These are phyloP conservation scores for Aspergillus udagawae DNA, from an alignment of 2,329 filamentous ascomycete genomes.

Conservation along the genomic window DNA sequence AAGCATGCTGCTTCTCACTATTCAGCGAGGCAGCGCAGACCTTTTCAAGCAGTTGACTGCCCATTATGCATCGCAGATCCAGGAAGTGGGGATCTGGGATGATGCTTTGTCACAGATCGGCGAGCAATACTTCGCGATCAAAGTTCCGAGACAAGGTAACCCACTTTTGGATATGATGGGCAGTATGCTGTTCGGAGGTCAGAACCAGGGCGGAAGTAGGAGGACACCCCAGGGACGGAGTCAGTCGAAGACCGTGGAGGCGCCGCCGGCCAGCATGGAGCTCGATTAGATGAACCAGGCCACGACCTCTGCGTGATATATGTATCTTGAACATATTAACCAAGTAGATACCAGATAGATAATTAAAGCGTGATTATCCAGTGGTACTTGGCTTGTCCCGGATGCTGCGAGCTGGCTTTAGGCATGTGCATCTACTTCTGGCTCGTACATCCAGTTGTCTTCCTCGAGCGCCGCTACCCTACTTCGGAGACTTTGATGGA, in stretches of 20 bases:
- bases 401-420: slow-evolving; percentile 16
- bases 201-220: slow-evolving; percentile 36
- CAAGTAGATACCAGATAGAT: background rate
- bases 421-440: slow-evolving; percentile 50
- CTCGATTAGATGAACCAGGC: slow-evolving; percentile 34
- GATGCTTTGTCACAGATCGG: slow-evolving; percentile 81
- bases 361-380: background rate
- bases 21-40: slow-evolving; percentile 74
- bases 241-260: slow-evolving; percentile 46
- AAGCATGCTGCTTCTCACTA: slow-evolving; percentile 73
- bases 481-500: slow-evolving; percentile 65
- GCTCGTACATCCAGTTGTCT: slow-evolving; percentile 89
- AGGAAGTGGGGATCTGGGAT: slow-evolving; percentile 73
- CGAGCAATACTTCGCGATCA: slow-evolving; percentile 95
- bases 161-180: slow-evolving; percentile 98
- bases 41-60: slow-evolving; percentile 75
- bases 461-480: slow-evolving; percentile 72
- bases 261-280: slow-evolving; percentile 42
- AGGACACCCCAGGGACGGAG: slow-evolving; percentile 31
- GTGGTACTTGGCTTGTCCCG: background rate
- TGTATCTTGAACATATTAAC: slow-evolving; percentile 4
- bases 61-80: slow-evolving; percentile 76
- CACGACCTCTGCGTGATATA: slow-evolving; percentile 1
- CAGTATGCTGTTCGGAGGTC: slow-evolving; percentile 77
- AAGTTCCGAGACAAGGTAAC: slow-evolving; percentile 83